Conservation (phyloP, 148 eudicot genomes). For the Tetragonia tetragonoides region DNA sequence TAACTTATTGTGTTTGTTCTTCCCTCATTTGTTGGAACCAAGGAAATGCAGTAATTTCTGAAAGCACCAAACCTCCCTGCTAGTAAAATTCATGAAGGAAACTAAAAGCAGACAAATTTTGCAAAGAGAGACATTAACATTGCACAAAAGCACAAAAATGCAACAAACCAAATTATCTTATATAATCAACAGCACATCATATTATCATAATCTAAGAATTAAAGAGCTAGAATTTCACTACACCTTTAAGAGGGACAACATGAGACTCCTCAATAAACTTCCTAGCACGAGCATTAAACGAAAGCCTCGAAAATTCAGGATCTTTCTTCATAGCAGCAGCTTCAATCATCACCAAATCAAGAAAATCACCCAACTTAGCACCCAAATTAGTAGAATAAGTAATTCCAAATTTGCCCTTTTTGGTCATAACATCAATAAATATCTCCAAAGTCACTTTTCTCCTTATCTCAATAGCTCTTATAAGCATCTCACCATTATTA, state of each 20-base stretch:
- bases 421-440: slow-evolving; percentile 58
- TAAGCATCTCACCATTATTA: slow-evolving; percentile 48
- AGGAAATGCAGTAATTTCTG: not conserved
- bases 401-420: slow-evolving; percentile 83
- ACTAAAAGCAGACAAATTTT: not conserved
- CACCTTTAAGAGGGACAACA: slow-evolving; percentile 81
- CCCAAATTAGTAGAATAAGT: slow-evolving; percentile 67
- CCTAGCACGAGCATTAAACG: slow-evolving; percentile 78
- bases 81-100: not conserved
- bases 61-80: not conserved
- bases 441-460: slow-evolving; percentile 69
- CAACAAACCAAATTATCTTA: not conserved
- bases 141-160: not conserved
- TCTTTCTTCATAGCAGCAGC: slow-evolving; percentile 71
- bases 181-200: not conserved
- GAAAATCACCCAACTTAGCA: slow-evolving; percentile 39
- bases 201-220: not conserved
- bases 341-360: slow-evolving; percentile 82
- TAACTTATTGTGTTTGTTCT: not conserved
- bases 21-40: not conserved
- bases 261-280: slow-evolving; percentile 49
- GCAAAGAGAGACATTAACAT: not conserved
- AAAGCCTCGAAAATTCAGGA: slow-evolving; percentile 44
- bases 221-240: not conserved
- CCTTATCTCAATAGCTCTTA: slow-evolving; percentile 74